Evolutionary conservation across 1,284 basidiomycete species (phyloP).

Genomic region (Meripilus lineatus): DNA sequence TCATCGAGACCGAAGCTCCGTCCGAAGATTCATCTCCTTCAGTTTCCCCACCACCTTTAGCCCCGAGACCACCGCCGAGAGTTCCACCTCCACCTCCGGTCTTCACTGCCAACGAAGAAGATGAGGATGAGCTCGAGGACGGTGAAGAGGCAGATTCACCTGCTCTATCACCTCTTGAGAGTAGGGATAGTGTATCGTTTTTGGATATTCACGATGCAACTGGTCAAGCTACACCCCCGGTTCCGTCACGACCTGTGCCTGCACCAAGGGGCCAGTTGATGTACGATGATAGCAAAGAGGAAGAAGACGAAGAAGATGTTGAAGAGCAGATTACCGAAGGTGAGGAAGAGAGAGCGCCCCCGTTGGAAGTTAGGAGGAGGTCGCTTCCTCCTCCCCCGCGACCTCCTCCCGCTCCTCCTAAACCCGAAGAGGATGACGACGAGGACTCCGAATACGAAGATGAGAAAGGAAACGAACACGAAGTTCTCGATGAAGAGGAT

Average conservation of each 20-base stretch:
- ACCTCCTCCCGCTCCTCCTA: constrained; percentile 6
- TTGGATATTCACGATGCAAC: constrained; percentile 6
- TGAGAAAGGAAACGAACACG: constrained; percentile 23
- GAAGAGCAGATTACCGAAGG: constrained; percentile 7
- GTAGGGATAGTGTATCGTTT: constrained; percentile 7
- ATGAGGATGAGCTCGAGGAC: constrained; percentile 8
- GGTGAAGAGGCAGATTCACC: constrained; percentile 7
- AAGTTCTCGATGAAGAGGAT: constrained; percentile 55
- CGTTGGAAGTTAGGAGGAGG: constrained; percentile 10
- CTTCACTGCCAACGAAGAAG: neutral
- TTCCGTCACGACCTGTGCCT: neutral
- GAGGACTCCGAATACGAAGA: constrained; percentile 4
- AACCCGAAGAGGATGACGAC: constrained; percentile 10
- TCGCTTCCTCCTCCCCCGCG: constrained; percentile 10
- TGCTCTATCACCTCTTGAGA: constrained; percentile 1
- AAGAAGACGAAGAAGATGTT: neutral
- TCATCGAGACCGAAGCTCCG: no score
- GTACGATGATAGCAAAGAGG: neutral
- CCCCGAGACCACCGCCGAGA: neutral
- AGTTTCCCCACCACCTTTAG: neutral
- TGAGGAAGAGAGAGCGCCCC: constrained; percentile 6
- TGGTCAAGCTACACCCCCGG: neutral
- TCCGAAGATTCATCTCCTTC: neutral
- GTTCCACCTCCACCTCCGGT: constrained; percentile 8
- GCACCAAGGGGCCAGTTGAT: neutral